Conservation (phyloP, 768 basidiomycete species). For the Termitomyces sp. region DNA sequence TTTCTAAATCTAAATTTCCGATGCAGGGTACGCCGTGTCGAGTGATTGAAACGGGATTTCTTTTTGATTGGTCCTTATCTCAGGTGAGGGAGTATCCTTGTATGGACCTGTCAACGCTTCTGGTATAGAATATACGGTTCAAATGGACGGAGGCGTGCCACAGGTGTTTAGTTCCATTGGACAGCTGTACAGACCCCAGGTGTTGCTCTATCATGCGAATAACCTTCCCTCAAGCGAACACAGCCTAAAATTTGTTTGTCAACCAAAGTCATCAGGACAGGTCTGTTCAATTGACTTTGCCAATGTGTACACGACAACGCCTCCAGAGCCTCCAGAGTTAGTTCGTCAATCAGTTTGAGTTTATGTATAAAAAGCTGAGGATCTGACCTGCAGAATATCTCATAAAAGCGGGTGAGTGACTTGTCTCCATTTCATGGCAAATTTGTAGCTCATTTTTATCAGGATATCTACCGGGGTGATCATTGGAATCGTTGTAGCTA, state of each 20-base stretch:
- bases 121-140: constrained; percentile 28
- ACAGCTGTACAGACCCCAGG: constrained; percentile 20
- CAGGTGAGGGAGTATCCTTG: constrained; percentile 41
- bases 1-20: background rate
- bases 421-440: background rate
- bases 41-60: background rate
- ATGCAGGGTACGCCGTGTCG: background rate
- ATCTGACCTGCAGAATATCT: background rate
- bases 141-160: constrained; percentile 26
- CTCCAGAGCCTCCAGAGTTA: constrained; percentile 7
- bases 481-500: constrained; percentile 7
- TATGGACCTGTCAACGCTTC: constrained; percentile 36
- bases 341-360: background rate
- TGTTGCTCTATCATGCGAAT: constrained; percentile 19
- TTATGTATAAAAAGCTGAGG: background rate
- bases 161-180: constrained; percentile 18
- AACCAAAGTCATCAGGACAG: constrained; percentile 7
- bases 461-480: background rate
- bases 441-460: background rate
- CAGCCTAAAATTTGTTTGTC: constrained; percentile 3
- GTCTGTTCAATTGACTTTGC: constrained; percentile 10
- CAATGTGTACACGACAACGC: constrained; percentile 7
- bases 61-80: background rate
- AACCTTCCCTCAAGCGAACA: constrained; percentile 3
- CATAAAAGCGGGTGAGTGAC: background rate